Conservation (phyloP, 495 filamentous ascomycete genomes). For the Pseudoneurospora amorphoporcata region DNA sequence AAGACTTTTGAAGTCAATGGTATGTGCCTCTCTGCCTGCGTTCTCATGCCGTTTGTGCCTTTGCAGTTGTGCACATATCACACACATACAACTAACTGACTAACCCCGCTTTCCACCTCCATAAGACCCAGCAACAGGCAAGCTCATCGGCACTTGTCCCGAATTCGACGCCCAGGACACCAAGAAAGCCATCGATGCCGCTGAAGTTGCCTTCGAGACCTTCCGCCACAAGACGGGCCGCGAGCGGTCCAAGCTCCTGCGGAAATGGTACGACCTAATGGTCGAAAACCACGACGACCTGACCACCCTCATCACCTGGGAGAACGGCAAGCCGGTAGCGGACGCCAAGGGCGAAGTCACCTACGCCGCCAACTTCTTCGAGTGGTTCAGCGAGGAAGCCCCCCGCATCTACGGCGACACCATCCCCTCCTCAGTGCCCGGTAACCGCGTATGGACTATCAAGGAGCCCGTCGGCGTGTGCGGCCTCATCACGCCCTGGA, state of each 20-base stretch:
- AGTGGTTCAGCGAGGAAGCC: slow-evolving; percentile 76
- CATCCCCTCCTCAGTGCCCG: slow-evolving; percentile 57
- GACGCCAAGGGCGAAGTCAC: slow-evolving; percentile 65
- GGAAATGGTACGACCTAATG: slow-evolving; percentile 86
- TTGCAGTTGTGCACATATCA: not conserved
- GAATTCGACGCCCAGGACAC: slow-evolving; percentile 71
- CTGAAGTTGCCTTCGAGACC: slow-evolving; percentile 60
- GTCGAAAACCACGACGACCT: slow-evolving; percentile 81
- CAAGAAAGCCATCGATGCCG: slow-evolving; percentile 66
- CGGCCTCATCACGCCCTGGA: slow-evolving; percentile 94
- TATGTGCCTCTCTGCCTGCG: slow-evolving; percentile 17
- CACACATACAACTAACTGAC: not conserved
- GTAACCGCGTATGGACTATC: slow-evolving; percentile 66
- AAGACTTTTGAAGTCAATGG: slow-evolving; percentile 74
- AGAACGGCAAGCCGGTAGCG: slow-evolving; percentile 65
- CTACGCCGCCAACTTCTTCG: slow-evolving; percentile 69
- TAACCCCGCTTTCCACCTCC: not conserved
- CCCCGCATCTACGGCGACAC: slow-evolving; percentile 64
- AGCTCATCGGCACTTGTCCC: slow-evolving; percentile 71
- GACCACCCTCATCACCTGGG: slow-evolving; percentile 78
- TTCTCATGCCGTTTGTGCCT: not conserved
- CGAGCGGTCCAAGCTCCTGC: slow-evolving; percentile 70
- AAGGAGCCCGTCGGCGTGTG: slow-evolving; percentile 90
- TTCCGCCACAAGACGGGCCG: slow-evolving; percentile 70
- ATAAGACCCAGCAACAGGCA: slow-evolving; percentile 72